Base-by-base conservation (phyloP, 352 stramenopile genomes). In the Elongisporangium prolatum region DNA sequence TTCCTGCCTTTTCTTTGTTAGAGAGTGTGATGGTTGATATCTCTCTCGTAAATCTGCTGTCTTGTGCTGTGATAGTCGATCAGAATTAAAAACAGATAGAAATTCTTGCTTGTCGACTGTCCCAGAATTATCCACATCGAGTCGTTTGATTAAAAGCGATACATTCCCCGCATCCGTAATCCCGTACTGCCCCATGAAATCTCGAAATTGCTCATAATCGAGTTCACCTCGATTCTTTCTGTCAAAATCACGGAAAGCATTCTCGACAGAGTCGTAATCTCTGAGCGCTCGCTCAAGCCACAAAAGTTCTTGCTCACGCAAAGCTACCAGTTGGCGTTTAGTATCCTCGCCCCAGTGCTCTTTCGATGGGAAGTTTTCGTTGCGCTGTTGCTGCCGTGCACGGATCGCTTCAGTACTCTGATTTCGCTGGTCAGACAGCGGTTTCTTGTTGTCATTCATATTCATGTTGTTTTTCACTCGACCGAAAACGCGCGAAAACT, bases 151-250 rank as follows among this genome's bases (percentile, higher is more conserved):
- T 16, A 89, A 28, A 50, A 83, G 61, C 1, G 73, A 65, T 5
- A 89, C 64, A 34, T 71, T 84, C 2, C 61, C 25, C 21, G 84
- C 75, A 40, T 86, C 68, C n/a, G 54, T 75, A 40, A 88, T 67
- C 0, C 80, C 80, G 16, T 74, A 88, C 24, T 77, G 69, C 1
- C 55, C 57, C 66, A 89, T 69, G 10, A 89, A 66, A 22, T 83
- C 75, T 6, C 73, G 68, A 55, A 89, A 86, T 60, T 81, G 65
- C 10, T 82, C 75, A 40, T 80, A 86, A 48, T 83, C 69, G 48
- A 88, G 69, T 52, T 80, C 68, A 18, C 65, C 68, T 4, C 62
- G 48, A 4, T 55, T 52, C 16, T 77, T 47, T 5, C 52, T 57
- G 57, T 88, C 72, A 49, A 78, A 74, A 3, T 74, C 65, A 2